Evolutionary conservation across 2,329 filamentous ascomycete species (phyloP).

Genomic region (Pyricularia sp.): DNA sequence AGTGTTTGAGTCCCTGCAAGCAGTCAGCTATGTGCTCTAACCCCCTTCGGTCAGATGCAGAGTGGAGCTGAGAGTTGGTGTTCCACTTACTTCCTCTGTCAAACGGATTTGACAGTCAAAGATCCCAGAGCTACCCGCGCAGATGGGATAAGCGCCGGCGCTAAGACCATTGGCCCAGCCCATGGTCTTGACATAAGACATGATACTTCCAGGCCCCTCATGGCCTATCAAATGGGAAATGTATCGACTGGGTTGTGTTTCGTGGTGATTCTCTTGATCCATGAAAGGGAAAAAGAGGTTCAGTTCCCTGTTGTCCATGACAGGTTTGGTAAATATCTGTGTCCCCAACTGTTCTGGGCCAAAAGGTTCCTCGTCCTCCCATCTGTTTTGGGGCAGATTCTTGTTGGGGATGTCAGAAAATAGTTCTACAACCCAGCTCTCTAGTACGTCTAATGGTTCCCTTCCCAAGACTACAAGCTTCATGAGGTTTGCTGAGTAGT

Average conservation of each 20-base stretch:
- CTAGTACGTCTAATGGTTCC: conserved; percentile 71
- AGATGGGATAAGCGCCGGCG: conserved; percentile 66
- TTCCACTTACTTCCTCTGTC: conserved; percentile 62
- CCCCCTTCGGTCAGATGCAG: neutral
- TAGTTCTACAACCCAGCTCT: conserved; percentile 75
- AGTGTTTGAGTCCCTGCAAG: conserved; percentile 58
- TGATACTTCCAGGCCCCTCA: conserved; percentile 84
- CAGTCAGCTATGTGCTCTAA: neutral
- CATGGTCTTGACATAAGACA: conserved; percentile 81
- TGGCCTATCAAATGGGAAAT: conserved; percentile 85
- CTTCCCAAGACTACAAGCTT: conserved; percentile 80
- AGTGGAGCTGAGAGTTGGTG: conserved; percentile 1
- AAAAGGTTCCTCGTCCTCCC: conserved; percentile 42
- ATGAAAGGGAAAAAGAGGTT: conserved; percentile 78
- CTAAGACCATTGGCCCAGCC: conserved; percentile 82
- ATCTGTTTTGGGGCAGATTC: conserved; percentile 53
- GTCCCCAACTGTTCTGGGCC: conserved; percentile 42
- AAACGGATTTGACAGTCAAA: conserved; percentile 73
- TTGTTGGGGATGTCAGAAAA: conserved; percentile 80
- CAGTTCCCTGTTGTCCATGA: conserved; percentile 76
- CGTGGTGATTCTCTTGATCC: conserved; percentile 71
- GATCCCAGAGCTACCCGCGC: conserved; percentile 65
- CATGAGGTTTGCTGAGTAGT: conserved; percentile 92
- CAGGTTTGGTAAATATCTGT: conserved; percentile 80
- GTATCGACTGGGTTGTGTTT: conserved; percentile 76